phyloP scores from a whole-genome alignment of 306 rosid species.

The Benincasa hispida region DNA sequence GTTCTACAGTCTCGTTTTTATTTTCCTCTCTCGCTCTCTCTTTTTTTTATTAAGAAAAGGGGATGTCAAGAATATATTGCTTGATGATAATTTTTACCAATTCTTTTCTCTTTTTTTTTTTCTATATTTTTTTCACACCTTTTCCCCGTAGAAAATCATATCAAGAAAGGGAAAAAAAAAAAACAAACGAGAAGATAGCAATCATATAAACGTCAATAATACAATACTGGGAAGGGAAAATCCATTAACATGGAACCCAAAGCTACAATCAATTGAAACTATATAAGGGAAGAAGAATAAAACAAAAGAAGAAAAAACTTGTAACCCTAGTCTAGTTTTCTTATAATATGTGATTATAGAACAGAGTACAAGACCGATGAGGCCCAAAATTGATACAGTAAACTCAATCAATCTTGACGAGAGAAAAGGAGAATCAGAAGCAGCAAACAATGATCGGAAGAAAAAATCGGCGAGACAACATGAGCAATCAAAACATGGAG shows the following conservation, averaged over 20 bases:
- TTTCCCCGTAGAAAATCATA: constrained; percentile 1
- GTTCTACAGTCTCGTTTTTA: background rate
- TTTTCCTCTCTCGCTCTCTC: background rate
- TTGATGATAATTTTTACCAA: constrained; percentile 1
- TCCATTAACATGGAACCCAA: constrained; percentile 12
- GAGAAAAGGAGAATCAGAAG: constrained; percentile 2
- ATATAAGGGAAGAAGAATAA: background rate
- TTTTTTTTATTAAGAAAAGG: background rate
- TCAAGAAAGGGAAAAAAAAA: background rate
- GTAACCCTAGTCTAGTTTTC: constrained; percentile 8
- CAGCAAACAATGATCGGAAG: background rate
- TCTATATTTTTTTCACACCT: background rate
- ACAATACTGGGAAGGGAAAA: constrained; percentile 10
- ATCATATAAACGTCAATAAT: constrained; percentile 10
- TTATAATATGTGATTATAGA: background rate
- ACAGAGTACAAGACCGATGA: constrained; percentile 11
- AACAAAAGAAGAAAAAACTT: background rate
- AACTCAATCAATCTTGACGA: background rate
- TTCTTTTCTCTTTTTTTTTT: background rate
- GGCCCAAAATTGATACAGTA: constrained; percentile 3
- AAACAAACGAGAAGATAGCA: background rate
- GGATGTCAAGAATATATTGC: background rate
- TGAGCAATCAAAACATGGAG: background rate
- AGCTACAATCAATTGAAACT: constrained; percentile 11
- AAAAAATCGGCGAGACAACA: background rate